A percentile compares a stretch with the other conserved stretches of the same genome.
Evolutionary conservation across 371 early-diverging fungal genomes (phyloP).

Genomic region (Coemansia sp.): DNA sequence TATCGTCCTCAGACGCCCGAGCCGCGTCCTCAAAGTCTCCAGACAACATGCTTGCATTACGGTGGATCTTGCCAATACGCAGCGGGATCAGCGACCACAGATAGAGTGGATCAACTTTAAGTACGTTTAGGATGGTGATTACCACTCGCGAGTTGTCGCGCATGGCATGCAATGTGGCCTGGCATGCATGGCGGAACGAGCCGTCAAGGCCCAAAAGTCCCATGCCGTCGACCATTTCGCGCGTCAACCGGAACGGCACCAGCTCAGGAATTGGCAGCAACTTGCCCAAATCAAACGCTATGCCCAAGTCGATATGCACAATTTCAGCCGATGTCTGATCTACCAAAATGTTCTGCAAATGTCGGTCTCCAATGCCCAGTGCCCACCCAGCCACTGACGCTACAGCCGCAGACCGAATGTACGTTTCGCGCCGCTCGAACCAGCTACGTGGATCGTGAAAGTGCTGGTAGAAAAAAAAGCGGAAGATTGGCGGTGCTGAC

Average conservation of each 20-base stretch:
- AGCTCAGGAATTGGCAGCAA: slow-evolving; percentile 88
- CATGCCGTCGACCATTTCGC: slow-evolving; percentile 75
- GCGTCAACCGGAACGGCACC: slow-evolving; percentile 95
- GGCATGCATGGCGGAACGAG: slow-evolving; percentile 69
- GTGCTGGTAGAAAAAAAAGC: slow-evolving; percentile 56
- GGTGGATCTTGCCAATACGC: slow-evolving; percentile 40
- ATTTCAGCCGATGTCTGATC: slow-evolving; percentile 83
- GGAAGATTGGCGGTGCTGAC: slow-evolving; percentile 48
- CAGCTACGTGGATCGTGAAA: slow-evolving; percentile 63
- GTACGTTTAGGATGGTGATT: slow-evolving; percentile 83
- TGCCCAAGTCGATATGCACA: slow-evolving; percentile 98
- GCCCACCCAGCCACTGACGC: slow-evolving; percentile 95
- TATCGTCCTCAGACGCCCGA: slow-evolving; percentile 11
- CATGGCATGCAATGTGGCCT: slow-evolving; percentile 73
- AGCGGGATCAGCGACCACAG: slow-evolving; percentile 60
- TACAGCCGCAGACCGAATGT: slow-evolving; percentile 87
- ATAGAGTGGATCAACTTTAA: slow-evolving; percentile 92
- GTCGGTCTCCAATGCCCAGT: slow-evolving; percentile 98
- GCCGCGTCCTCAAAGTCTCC: slow-evolving; percentile 7
- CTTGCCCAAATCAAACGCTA: slow-evolving; percentile 95
- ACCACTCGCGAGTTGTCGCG: slow-evolving; percentile 76
- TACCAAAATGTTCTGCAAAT: slow-evolving; percentile 95
- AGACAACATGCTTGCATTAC: slow-evolving; percentile 23
- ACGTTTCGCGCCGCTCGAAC: slow-evolving; percentile 71
- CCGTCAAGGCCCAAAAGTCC: slow-evolving; percentile 84